A percentile compares a stretch with the other conserved stretches of the same genome.
Conservation (phyloP, 495 filamentous ascomycete species). For the Xylaria nigripes region DNA sequence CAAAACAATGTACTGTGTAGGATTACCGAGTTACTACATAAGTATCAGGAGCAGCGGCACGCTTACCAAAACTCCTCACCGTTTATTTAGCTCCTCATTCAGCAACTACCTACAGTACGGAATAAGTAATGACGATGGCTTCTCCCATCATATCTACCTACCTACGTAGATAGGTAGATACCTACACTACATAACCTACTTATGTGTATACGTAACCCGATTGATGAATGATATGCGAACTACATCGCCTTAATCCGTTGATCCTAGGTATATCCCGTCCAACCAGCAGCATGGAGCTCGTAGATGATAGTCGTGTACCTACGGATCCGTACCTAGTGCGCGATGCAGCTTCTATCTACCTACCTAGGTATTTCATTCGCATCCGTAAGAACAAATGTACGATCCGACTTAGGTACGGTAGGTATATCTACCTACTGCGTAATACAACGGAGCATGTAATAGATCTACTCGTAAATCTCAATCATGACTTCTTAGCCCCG, state of each 20-base stretch:
- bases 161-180: too few species aligned
- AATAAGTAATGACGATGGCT: background rate
- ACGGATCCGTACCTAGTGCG: too few species aligned
- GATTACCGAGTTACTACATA: background rate
- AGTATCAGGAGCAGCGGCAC: background rate
- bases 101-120: background rate
- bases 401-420: too few species aligned
- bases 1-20: too few species aligned
- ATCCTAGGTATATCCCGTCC: background rate
- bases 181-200: too few species aligned
- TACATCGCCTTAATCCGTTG: background rate
- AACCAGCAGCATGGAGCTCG: background rate
- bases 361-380: background rate
- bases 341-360: too few species aligned
- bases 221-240: background rate
- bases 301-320: background rate
- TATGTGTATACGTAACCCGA: background rate
- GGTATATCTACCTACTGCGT: too few species aligned
- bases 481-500: background rate
- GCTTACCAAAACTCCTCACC: background rate
- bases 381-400: too few species aligned
- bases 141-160: background rate
- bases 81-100: background rate
- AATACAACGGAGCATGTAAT: too few species aligned
- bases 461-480: background rate